Evolutionary conservation across 192 early-diverging fungal genomes (phyloP).

Genomic region (Gamsiella multidivaricata): DNA sequence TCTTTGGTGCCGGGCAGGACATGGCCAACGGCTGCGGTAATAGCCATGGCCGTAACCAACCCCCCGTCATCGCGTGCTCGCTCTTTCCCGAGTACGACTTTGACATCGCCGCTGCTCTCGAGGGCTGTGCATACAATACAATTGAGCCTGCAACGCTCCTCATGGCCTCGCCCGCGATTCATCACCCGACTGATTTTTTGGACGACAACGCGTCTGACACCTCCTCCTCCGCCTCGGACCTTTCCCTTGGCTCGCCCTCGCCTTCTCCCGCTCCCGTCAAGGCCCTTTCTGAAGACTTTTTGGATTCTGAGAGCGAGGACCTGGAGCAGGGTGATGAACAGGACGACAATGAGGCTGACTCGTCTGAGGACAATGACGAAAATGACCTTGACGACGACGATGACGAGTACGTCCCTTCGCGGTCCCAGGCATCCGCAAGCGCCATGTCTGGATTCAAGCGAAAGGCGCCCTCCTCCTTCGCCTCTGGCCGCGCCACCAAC

Average conservation of each 20-base stretch:
- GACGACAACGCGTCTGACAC: background rate
- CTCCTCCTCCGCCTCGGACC: background rate
- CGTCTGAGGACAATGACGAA: conserved; percentile 3
- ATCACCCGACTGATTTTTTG: background rate
- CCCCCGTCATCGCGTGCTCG: background rate
- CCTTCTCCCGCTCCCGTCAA: background rate
- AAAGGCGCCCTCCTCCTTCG: conserved; percentile 6
- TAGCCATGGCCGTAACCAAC: no score
- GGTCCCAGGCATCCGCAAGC: conserved; percentile 9
- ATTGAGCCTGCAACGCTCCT: conserved; percentile 24
- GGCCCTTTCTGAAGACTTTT: background rate
- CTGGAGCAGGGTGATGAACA: background rate
- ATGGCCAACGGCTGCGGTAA: background rate
- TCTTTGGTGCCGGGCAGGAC: background rate
- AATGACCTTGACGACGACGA: conserved; percentile 9
- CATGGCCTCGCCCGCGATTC: conserved; percentile 4
- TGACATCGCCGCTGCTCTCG: conserved; percentile 7
- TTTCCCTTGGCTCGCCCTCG: background rate
- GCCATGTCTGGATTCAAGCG: conserved; percentile 17
- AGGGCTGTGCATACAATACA: background rate
- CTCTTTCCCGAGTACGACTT: conserved; percentile 20
- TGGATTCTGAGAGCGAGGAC: background rate
- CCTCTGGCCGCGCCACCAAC: background rate
- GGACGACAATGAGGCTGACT: background rate
- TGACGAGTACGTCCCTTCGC: conserved; percentile 20